Evolutionary conservation across 805 yeast genomes (phyloP).

Genomic region (Metschnikowia baotianmanensis): DNA sequence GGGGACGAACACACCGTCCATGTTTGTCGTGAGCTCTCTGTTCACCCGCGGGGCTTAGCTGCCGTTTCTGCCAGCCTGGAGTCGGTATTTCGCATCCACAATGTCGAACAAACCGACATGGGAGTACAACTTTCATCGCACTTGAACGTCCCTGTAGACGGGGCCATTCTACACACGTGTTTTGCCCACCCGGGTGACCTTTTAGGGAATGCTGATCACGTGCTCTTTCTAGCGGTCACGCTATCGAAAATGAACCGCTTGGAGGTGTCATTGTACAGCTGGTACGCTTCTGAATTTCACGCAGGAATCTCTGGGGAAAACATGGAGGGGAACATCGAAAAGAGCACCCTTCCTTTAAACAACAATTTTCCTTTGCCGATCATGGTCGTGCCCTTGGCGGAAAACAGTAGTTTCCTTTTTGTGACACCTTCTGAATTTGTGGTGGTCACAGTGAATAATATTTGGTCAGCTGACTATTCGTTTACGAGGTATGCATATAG

Average conservation of each 20-base stretch:
- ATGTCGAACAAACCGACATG: slow-evolving; percentile 32
- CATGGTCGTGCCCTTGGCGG: slow-evolving; percentile 39
- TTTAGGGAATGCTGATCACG: slow-evolving; percentile 25
- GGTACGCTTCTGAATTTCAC: slow-evolving; percentile 38
- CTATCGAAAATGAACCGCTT: slow-evolving; percentile 39
- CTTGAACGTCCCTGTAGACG: slow-evolving; percentile 41
- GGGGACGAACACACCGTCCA: slow-evolving; percentile 14
- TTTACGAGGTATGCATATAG: slow-evolving; percentile 24
- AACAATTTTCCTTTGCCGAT: slow-evolving; percentile 42
- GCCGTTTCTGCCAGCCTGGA: slow-evolving; percentile 38
- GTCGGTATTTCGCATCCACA: slow-evolving; percentile 37
- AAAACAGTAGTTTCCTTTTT: slow-evolving; percentile 37
- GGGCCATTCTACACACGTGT: slow-evolving; percentile 41
- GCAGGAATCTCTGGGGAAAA: too few species aligned
- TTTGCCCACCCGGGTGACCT: slow-evolving; percentile 38
- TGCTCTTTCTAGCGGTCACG: slow-evolving; percentile 34
- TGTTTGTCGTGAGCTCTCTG: slow-evolving; percentile 29
- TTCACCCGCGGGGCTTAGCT: slow-evolving; percentile 40
- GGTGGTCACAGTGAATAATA: slow-evolving; percentile 41
- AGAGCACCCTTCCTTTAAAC: slow-evolving; percentile 40
- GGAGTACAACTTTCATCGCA: slow-evolving; percentile 40
- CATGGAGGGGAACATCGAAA: slow-evolving; percentile 30
- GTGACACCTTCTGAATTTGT: slow-evolving; percentile 33
- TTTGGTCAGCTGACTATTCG: slow-evolving; percentile 46
- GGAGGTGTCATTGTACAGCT: slow-evolving; percentile 37